phyloP scores from a whole-genome alignment of 1,139 yeast genomes.

The Hyphopichia pseudoburtonii region DNA sequence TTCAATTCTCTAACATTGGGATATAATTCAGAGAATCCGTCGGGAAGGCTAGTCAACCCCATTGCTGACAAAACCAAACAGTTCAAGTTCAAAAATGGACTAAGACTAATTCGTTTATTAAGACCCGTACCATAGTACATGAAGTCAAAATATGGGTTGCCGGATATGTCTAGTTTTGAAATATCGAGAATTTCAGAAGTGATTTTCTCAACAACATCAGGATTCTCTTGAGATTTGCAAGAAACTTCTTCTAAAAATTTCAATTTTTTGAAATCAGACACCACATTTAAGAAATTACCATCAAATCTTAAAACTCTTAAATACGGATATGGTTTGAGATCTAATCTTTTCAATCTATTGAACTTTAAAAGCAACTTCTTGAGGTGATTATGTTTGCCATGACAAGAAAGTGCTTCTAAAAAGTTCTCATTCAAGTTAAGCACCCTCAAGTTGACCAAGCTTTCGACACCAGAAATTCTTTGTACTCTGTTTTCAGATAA shows the following conservation, averaged over 20 bases:
- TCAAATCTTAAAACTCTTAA: slow-evolving; percentile 49
- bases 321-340: slow-evolving; percentile 33
- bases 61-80: slow-evolving; percentile 45
- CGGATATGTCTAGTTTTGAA: slow-evolving; percentile 38
- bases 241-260: slow-evolving; percentile 44
- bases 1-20: slow-evolving; percentile 51
- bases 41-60: slow-evolving; percentile 37
- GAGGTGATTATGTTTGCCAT: slow-evolving; percentile 26
- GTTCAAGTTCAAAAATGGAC: slow-evolving; percentile 38
- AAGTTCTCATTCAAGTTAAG: slow-evolving; percentile 47
- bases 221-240: slow-evolving; percentile 33
- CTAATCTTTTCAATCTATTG: slow-evolving; percentile 34
- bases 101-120: background rate
- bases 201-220: slow-evolving; percentile 18
- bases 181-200: slow-evolving; percentile 20
- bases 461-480: slow-evolving; percentile 34
- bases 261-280: slow-evolving; percentile 28
- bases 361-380: slow-evolving; percentile 46
- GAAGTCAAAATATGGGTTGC: slow-evolving; percentile 21
- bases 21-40: slow-evolving; percentile 33
- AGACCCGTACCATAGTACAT: slow-evolving; percentile 1
- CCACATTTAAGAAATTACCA: slow-evolving; percentile 34
- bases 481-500: slow-evolving; percentile 43
- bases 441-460: slow-evolving; percentile 33
- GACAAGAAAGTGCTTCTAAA: slow-evolving; percentile 24